Conservation (phyloP, 192 early-diverging fungal species). For the Gryganskiella cystojenkinii region DNA sequence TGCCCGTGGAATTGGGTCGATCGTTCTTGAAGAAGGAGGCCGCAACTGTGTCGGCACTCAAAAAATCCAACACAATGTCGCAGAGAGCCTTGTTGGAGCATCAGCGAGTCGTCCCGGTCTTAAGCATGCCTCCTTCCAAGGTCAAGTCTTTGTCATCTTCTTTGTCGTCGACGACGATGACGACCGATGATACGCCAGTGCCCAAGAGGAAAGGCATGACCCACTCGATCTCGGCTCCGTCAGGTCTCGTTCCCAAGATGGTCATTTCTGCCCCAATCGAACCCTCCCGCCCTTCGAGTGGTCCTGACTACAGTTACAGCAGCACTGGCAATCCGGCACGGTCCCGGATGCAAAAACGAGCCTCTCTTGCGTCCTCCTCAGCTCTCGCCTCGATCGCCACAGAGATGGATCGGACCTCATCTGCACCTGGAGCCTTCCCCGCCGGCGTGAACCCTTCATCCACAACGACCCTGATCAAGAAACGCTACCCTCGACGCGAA, state of each 20-base stretch:
- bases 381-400: too few species aligned
- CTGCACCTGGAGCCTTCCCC: neutral
- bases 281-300: too few species aligned
- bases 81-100: neutral
- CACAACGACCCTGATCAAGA: slow-evolving; percentile 10
- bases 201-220: slow-evolving; percentile 17
- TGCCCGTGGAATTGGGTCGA: slow-evolving; percentile 25
- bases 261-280: slow-evolving; percentile 1
- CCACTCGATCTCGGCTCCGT: slow-evolving; percentile 24
- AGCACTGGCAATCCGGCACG: neutral
- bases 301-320: neutral
- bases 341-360: neutral
- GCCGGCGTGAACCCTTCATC: neutral
- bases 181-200: neutral
- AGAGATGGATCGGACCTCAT: neutral
- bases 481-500: slow-evolving; percentile 27
- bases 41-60: neutral
- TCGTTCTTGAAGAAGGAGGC: slow-evolving; percentile 41
- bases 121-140: slow-evolving; percentile 4
- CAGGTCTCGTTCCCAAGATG: slow-evolving; percentile 16
- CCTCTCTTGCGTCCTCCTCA: too few species aligned
- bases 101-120: slow-evolving; percentile 11
- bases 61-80: neutral
- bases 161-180: too few species aligned
- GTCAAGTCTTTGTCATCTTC: neutral